Evolutionary conservation across 2,329 filamentous ascomycete genomes (phyloP).

Genomic region (Epichloe aotearoae): DNA sequence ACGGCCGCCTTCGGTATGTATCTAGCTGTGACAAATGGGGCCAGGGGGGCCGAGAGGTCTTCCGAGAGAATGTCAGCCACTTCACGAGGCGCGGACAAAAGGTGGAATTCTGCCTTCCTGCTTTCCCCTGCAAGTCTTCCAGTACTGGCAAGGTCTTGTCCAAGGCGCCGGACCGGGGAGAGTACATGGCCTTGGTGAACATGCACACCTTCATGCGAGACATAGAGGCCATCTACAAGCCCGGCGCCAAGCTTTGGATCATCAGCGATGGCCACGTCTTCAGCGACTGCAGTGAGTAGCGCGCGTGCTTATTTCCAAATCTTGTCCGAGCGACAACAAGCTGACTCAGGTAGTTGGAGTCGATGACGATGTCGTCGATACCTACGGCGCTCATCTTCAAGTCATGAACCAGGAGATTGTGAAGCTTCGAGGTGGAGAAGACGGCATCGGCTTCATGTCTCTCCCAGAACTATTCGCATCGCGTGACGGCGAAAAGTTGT

Average conservation of each 20-base stretch:
- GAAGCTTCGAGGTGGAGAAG: constrained; percentile 10
- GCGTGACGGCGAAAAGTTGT: constrained; percentile 2
- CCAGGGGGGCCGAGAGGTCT: constrained; percentile 10
- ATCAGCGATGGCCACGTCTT: constrained; percentile 29
- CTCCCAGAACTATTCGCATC: constrained; percentile 18
- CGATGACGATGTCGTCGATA: constrained; percentile 27
- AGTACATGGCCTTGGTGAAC: constrained; percentile 19
- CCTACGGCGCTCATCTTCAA: constrained; percentile 23
- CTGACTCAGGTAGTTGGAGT: constrained; percentile 22
- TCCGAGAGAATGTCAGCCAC: constrained; percentile 10
- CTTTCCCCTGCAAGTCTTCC: constrained; percentile 27
- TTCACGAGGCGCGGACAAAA: constrained; percentile 11
- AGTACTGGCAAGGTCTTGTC: constrained; percentile 21
- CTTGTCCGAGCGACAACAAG: not conserved
- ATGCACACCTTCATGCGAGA: constrained; percentile 17
- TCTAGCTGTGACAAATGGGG: constrained; percentile 13
- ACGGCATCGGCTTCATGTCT: constrained; percentile 16
- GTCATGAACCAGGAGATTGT: constrained; percentile 21
- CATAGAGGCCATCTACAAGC: constrained; percentile 18
- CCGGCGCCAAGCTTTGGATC: constrained; percentile 22
- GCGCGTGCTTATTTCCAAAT: constrained; percentile 1
- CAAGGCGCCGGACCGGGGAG: constrained; percentile 20
- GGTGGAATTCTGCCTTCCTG: constrained; percentile 21
- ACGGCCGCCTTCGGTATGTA: constrained; percentile 12
- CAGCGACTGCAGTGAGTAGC: constrained; percentile 23